phyloP scores from a whole-genome alignment of 2,329 filamentous ascomycete genomes.

The Cytospora chrysosperma region DNA sequence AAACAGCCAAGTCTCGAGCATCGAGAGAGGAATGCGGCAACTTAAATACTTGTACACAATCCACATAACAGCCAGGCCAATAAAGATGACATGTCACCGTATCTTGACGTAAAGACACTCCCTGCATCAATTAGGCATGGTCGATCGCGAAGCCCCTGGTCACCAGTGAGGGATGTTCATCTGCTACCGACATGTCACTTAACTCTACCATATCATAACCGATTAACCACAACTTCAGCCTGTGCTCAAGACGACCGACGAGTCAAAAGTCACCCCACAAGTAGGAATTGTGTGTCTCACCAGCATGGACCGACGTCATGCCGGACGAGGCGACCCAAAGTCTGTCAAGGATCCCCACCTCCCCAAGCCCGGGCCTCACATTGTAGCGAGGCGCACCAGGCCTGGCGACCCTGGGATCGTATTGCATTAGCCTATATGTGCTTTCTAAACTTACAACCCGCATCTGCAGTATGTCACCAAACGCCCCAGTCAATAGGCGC shows the following conservation, averaged over 20 bases:
- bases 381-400: neutral
- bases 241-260: neutral
- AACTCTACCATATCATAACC: neutral
- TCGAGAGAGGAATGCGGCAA: neutral
- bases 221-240: neutral
- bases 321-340: neutral
- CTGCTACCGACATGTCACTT: too few species aligned
- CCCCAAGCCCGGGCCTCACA: neutral
- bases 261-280: neutral
- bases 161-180: too few species aligned
- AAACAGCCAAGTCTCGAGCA: neutral
- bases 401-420: neutral
- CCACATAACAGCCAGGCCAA: neutral
- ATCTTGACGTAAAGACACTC: neutral
- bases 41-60: neutral
- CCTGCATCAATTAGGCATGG: too few species aligned
- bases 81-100: neutral
- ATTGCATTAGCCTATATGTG: slow-evolving; percentile 9
- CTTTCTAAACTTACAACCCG: neutral
- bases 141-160: too few species aligned
- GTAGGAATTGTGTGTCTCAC: neutral
- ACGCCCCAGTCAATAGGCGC: neutral
- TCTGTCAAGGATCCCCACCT: slow-evolving; percentile 4
- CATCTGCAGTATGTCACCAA: neutral
- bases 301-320: slow-evolving; percentile 1